Percentiles rank a stretch among this genome's conserved stretches.
Conservation (phyloP, 805 yeast species). For the Yarrowia osloensis region DNA sequence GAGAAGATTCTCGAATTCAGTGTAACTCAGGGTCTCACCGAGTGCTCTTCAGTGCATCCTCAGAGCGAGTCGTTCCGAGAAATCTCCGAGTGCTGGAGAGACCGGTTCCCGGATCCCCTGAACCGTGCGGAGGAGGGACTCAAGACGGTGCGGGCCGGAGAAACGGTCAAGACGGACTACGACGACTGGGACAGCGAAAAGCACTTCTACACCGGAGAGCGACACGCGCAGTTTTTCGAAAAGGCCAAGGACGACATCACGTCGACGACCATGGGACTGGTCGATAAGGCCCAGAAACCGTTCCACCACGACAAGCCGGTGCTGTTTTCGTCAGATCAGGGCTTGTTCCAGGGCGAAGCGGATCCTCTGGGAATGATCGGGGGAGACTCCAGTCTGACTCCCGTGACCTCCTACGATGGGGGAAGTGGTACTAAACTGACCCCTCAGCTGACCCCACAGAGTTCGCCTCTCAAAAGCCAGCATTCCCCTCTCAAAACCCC, state of each 20-base stretch:
- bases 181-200: constrained; percentile 34
- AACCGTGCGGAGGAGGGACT: constrained; percentile 39
- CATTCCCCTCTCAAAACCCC: not conserved
- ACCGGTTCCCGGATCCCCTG: constrained; percentile 38
- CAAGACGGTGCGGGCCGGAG: constrained; percentile 37
- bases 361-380: constrained; percentile 34
- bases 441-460: not conserved
- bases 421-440: not conserved
- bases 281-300: constrained; percentile 21
- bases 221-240: constrained; percentile 43
- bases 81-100: constrained; percentile 40
- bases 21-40: constrained; percentile 37
- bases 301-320: constrained; percentile 30
- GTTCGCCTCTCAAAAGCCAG: not conserved
- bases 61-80: constrained; percentile 32
- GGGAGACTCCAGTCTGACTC: constrained; percentile 4
- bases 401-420: constrained; percentile 5
- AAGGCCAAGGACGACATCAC: constrained; percentile 47
- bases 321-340: constrained; percentile 37
- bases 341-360: constrained; percentile 38
- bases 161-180: constrained; percentile 39
- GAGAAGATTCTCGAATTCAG: constrained; percentile 35
- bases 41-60: constrained; percentile 16
- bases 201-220: constrained; percentile 25
- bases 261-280: constrained; percentile 31